Evolutionary conservation across 1,139 yeast genomes (phyloP), one percentile per base, ranked within the genome.

Genomic region (Yamadazyma epiphylla): DNA sequence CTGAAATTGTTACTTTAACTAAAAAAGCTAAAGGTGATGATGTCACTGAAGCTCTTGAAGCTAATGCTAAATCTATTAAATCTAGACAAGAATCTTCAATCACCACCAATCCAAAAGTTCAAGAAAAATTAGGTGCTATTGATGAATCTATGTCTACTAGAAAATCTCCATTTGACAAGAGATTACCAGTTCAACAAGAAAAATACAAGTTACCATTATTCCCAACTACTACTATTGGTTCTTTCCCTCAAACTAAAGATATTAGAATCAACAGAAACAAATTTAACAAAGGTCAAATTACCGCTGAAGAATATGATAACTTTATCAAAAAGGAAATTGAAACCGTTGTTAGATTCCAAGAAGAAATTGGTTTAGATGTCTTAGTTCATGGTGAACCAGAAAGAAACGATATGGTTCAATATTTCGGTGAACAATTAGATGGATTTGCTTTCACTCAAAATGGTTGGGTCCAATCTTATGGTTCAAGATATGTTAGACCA

Each of bases 391-490:
- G 98, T 77, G 98, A 91, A 76, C 98, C 98, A 69, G 98, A 94
- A 80, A 86, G 98, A 82, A 91, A 91, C 74, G 98, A 91, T 76
- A 91, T 91, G 98, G 98, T 91, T 58, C 98, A 91, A 77, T 91
- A 91, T 82, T 91, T 91, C 51, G 98, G 98, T 77, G 98, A 91
- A 76, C 88, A 87, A 77, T 77, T 91, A 64, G 84, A 86, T 62
- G 98, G 98, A 65, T 91, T 85, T 65, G 95, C 95, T 50, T 91
- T 91, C 80, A 91, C 98, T 69, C 76, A 86, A 54, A 87, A 87
- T 79, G 98, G 98, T 72, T 91, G 98, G 98, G 98, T 91, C 53
- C 98, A 91, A 79, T 91, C 98, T 51, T 91, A 89, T 69, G 98
- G 98, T 77, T 89, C 98, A 49, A 86, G 98, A 77, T 91, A 91